phyloP scores from a whole-genome alignment of 2,329 filamentous ascomycete genomes.

The Akanthomyces muscarius region DNA sequence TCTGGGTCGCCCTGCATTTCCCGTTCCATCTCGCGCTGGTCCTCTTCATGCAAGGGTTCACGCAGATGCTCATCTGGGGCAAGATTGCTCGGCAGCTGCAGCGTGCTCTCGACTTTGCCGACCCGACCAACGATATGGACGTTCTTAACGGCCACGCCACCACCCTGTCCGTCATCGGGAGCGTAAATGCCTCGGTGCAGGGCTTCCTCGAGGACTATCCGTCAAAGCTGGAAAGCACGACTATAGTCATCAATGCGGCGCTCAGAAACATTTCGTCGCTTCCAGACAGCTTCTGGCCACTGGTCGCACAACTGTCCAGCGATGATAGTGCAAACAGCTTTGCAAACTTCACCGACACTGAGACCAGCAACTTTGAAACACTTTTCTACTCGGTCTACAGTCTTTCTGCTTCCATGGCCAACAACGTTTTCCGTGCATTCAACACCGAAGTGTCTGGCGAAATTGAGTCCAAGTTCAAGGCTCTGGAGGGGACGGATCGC shows the following conservation, averaged over 20 bases:
- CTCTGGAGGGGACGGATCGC: conserved; percentile 20
- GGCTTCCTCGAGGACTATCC: conserved; percentile 27
- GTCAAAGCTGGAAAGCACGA: conserved; percentile 24
- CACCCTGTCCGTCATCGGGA: neutral
- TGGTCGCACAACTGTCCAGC: conserved; percentile 16
- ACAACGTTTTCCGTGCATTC: conserved; percentile 12
- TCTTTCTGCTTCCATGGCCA: conserved; percentile 2
- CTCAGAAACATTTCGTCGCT: conserved; percentile 28
- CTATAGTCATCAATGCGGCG: conserved; percentile 22
- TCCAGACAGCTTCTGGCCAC: conserved; percentile 28
- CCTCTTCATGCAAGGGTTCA: conserved; percentile 59
- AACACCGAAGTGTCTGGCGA: conserved; percentile 29
- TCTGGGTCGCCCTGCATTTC: conserved; percentile 56
- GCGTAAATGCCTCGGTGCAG: conserved; percentile 17
- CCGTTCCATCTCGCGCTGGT: conserved; percentile 61
- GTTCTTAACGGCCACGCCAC: conserved; percentile 23
- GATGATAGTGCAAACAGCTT: neutral
- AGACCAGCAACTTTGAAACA: neutral
- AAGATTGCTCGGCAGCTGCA: conserved; percentile 35
- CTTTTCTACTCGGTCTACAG: neutral
- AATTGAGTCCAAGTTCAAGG: conserved; percentile 21
- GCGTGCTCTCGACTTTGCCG: conserved; percentile 20
- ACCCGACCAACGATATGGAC: conserved; percentile 19
- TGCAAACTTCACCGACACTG: conserved; percentile 10
- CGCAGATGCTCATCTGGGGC: conserved; percentile 50